These are phyloP conservation scores for Paraphoma sp. DNA, from an alignment of 2,329 filamentous ascomycete genomes.

Conservation along the genomic window DNA sequence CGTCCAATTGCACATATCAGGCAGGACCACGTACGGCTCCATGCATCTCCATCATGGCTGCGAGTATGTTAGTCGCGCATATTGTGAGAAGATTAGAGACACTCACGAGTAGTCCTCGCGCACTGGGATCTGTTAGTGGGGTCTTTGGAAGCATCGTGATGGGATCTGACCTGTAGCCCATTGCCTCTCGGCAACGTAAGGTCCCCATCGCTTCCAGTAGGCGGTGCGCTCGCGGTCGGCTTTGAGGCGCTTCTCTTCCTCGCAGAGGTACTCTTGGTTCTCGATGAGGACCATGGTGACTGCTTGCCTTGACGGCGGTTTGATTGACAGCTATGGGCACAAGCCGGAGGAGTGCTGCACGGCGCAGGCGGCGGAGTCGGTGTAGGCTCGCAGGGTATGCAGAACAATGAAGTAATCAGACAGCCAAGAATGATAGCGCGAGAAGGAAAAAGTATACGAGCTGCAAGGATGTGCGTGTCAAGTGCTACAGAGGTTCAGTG, in stretches of 20 bases:
- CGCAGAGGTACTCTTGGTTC: conserved; percentile 83
- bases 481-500: not conserved
- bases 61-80: conserved; percentile 31
- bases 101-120: conserved; percentile 87
- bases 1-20: not conserved
- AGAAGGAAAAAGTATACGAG: conserved; percentile 7
- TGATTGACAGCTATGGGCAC: conserved; percentile 6
- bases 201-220: conserved; percentile 99
- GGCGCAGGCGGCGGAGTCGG: conserved; percentile 31
- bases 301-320: conserved; percentile 14
- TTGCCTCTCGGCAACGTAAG: conserved; percentile 91
- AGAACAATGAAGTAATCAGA: conserved; percentile 26
- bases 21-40: conserved; percentile 75
- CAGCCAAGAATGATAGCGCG: conserved; percentile 14
- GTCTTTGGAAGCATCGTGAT: not conserved
- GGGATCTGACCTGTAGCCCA: conserved; percentile 81
- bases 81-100: conserved; percentile 9
- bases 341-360: conserved; percentile 15
- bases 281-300: conserved; percentile 84
- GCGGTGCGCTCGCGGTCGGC: conserved; percentile 82
- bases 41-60: conserved; percentile 85
- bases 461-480: not conserved
- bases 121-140: conserved; percentile 60
- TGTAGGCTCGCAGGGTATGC: conserved; percentile 24
- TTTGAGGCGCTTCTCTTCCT: conserved; percentile 88